These are phyloP conservation scores for Talaromyces proteolyticus DNA, from an alignment of 495 filamentous ascomycete genomes.

Conservation along the genomic window DNA sequence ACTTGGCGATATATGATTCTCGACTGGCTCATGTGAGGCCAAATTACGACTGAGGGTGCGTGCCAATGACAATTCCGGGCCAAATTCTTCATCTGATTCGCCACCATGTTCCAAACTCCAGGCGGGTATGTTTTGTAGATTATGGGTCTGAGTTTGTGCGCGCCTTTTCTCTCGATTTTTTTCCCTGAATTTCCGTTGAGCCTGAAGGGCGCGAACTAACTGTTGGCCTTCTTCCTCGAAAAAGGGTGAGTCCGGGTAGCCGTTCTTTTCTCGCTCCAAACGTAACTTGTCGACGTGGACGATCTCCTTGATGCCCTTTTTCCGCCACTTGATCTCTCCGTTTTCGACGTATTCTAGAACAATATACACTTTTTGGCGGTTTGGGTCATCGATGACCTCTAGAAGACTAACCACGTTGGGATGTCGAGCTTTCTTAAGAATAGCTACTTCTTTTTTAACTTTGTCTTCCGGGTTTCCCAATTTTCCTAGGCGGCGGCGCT, in stretches of 20 bases:
- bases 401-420: conserved; percentile 90
- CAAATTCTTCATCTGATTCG: conserved; percentile 49
- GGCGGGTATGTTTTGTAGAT: conserved; percentile 37
- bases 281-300: conserved; percentile 75
- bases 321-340: conserved; percentile 91
- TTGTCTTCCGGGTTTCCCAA: conserved; percentile 76
- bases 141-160: conserved; percentile 39
- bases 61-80: conserved; percentile 27
- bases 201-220: conserved; percentile 50
- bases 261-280: conserved; percentile 63
- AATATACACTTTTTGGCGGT: conserved; percentile 95
- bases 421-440: conserved; percentile 95
- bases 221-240: conserved; percentile 57
- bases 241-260: conserved; percentile 45
- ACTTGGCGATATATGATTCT: conserved; percentile 32
- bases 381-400: conserved; percentile 96
- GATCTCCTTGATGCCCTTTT: conserved; percentile 72
- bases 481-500: conserved; percentile 81
- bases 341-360: conserved; percentile 91
- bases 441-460: conserved; percentile 94
- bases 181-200: conserved; percentile 52
- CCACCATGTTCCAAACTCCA: conserved; percentile 83
- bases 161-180: conserved; percentile 46
- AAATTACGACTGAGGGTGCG: conserved; percentile 29
- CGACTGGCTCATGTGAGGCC: conserved; percentile 14